Evolutionary conservation across 345 rosid species (phyloP), one percentile per base, ranked within the genome.

Genomic region (Passiflora organensis): DNA sequence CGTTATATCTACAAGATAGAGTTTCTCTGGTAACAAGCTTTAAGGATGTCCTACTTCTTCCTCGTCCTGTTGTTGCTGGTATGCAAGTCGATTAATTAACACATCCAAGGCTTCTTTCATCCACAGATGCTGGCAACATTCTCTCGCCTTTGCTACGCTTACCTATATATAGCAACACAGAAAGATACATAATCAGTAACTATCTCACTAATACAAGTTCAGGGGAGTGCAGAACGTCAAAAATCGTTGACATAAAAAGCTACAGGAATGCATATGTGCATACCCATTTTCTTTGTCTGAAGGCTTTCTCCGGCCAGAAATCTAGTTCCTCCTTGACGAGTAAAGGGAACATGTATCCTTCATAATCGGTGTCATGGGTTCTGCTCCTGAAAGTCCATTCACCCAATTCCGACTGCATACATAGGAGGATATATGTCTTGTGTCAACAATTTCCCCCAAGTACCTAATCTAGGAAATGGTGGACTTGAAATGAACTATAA

Each of bases 321-420:
- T 86, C 90, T 50, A 81, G 83, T 64, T 86, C 79, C 60, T 86
- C 80, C 45, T 69, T 76, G 1, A 89, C 97, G 47, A 79, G 76
- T 77, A 89, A 58, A n/a, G 97, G 93, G 67, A 89, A 89, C 97
- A 89, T 89, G 48, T 78, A 59, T 32, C 97, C 97, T 84, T 86
- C 97, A 67, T 89, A 84, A 36, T 67, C 62, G 60, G 89, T 80
- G 63, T 87, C 89, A 18, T 74, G 51, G 34, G 90, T n/a, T n/a
- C n/a, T 86, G 83, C 97, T 86, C 24, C 80, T 59, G 47, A 86
- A 89, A 41, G 70, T 77, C 97, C 97, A 89, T 65, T 77, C 78
- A 0, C 97, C 95, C 52, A 89, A 72, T 71, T 79, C 70, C 56
- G 68, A 55, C 97, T 89, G 83, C 55, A 62, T 58, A 18, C n/a